Evolutionary conservation across 2,329 filamentous ascomycete genomes (phyloP), one percentile per base, ranked within the genome.

Genomic region (Lecanicillium sp.): DNA sequence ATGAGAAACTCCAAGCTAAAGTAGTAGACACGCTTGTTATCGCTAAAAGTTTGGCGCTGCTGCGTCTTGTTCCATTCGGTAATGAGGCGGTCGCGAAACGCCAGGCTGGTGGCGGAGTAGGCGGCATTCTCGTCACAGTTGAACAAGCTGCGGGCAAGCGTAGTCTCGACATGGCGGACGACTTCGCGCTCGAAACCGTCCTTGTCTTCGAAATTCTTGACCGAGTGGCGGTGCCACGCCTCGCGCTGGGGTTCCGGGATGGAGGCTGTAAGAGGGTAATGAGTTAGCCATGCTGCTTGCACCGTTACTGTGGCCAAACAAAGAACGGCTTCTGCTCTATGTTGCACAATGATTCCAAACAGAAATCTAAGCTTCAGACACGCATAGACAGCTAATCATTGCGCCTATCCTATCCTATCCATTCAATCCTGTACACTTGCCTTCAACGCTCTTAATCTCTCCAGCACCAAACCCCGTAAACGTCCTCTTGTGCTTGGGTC

Each of bases 31-130:
- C 92, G 80, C 74, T 98, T 98, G 63, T 79, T 80, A 58, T 96
- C 92, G 41, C 76, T 73, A 53, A 85, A 87, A 0, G 90, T 95
- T 65, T 98, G 92, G 44, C 83, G 82, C 68, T 98, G 92, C 68
- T 98, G 92, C 33, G 92, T 98, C 65, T 83, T 88, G 68, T 96
- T 98, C 92, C 92, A 98, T 51, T 94, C 87, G 46, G 92, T 81
- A 54, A 98, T 82, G 57, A 98, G 71, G 37, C 88, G 82, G 60
- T 98, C 90, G 54, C 92, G 79, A 65, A 98, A 90, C 18, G 92
- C 90, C 53, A 98, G 68, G 48, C 87, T 86, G 31, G 89, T 87
- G 48, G 90, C 92, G 7, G 85, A 79, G 63, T 98, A 98, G 22
- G 89, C 88, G 38, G 92, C 92, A 39, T 77, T 74, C 65, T 98